Evolutionary conservation across 495 filamentous ascomycete species (phyloP).

Genomic region (Xylaria bambusicola): DNA sequence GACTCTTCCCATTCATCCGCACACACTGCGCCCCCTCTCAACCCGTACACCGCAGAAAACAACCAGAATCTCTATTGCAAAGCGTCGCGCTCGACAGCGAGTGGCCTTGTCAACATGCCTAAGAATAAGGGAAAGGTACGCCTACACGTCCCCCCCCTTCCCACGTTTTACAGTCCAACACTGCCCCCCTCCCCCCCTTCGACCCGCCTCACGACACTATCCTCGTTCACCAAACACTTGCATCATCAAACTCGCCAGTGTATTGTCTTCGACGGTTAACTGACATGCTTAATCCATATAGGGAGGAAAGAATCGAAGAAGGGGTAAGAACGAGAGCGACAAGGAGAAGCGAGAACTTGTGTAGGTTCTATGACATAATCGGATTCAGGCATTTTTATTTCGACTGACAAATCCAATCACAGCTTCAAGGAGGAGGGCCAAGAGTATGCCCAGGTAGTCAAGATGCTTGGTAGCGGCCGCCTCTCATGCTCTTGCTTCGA

Average conservation of each 20-base stretch:
- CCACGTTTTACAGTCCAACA: too few species aligned
- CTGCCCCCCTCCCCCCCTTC: conserved; percentile 32
- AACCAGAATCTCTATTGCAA: not conserved
- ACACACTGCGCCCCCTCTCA: not conserved
- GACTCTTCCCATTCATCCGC: not conserved
- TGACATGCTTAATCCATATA: conserved; percentile 39
- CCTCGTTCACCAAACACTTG: not conserved
- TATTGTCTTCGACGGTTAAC: not conserved
- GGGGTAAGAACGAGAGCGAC: conserved; percentile 99
- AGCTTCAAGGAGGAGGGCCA: conserved; percentile 97
- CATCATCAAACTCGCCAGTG: conserved; percentile 16
- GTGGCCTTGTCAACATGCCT: conserved; percentile 64
- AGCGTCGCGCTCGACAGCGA: not conserved
- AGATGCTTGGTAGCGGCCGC: conserved; percentile 98
- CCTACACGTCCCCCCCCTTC: conserved; percentile 16
- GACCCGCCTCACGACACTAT: not conserved
- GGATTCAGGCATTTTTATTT: too few species aligned
- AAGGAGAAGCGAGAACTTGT: conserved; percentile 96
- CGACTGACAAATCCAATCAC: too few species aligned
- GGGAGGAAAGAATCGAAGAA: conserved; percentile 97
- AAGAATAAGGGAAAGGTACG: conserved; percentile 99
- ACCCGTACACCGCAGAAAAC: not conserved
- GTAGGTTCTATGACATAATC: conserved; percentile 16
- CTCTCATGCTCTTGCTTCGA: conserved; percentile 98
- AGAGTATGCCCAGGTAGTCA: conserved; percentile 97